Base-by-base conservation (phyloP, 2,329 filamentous ascomycete genomes). In the Verruconis gallopava region DNA sequence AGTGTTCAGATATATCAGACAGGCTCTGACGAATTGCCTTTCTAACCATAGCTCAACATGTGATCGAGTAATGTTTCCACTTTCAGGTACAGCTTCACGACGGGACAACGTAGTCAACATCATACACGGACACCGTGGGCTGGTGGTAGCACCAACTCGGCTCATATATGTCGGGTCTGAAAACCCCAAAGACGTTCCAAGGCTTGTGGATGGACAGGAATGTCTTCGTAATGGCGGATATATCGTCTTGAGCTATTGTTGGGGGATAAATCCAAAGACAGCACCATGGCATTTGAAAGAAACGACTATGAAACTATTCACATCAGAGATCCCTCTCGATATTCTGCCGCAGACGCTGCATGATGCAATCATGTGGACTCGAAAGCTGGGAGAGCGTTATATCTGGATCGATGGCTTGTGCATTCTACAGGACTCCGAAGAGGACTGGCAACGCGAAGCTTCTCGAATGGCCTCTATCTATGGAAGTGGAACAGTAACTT, bases 341-440 rank as follows among this genome's bases (percentile, higher is more conserved):
- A 30, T 43, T 0, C 15, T 50, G 2, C 46, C 49, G 6, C n/a
- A 40, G 14, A 46, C 48, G 3, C 45, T 48, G 18, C 37, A 44
- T 6, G 42, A 52, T 38, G 48, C 50, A 5, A 43, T 50, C 11
- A 3, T 20, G 21, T 22, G 13, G 13, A 42, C 40, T 3, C 21
- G 35, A 15, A 32, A n/a, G 4, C 38, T 51, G 6, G 47, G 40
- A 3, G 11, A 50, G 3, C 3, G 35, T 0, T 51, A 49, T 28
- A 18, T 51, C 2, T 50, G 49, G 49, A 49, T 51, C 11, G 49
- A 51, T 25, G 41, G 40, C 11, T 33, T 51, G 1, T 51, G 40
- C 36, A 46, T 45, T 5, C 3, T 50, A 1, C 43, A 50, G 33
- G 38, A 40, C 38, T 34, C 20, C 6, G 14, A 12, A n/a, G 38